A percentile compares a stretch with the other conserved stretches of the same genome.
These are phyloP conservation scores for Ogataea dorogensis DNA, from an alignment of 805 yeast genomes.

Conservation along the genomic window DNA sequence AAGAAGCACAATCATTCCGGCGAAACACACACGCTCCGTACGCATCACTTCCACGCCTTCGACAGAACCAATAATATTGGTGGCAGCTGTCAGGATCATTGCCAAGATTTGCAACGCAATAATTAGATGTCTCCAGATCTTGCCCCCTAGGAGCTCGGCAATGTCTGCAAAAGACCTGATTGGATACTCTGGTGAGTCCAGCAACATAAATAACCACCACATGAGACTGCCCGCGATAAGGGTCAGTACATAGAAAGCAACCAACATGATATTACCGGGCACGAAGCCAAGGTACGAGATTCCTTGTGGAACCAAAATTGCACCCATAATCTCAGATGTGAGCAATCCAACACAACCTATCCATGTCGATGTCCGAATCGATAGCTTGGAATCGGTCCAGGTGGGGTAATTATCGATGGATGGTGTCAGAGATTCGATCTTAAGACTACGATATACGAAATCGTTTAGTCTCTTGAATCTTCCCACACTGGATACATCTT, in stretches of 20 bases:
- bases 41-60: conserved; percentile 41
- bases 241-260: conserved; percentile 28
- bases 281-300: conserved; percentile 18
- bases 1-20: conserved; percentile 40
- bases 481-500: conserved; percentile 8
- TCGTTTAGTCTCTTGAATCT: conserved; percentile 11
- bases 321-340: conserved; percentile 27
- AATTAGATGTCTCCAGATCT: conserved; percentile 29
- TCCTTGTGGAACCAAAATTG: conserved; percentile 18
- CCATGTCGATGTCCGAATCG: conserved; percentile 22
- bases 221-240: conserved; percentile 41
- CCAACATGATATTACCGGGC: conserved; percentile 17
- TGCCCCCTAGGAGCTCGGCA: conserved; percentile 39
- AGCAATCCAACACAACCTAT: conserved; percentile 20
- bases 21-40: conserved; percentile 36
- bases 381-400: conserved; percentile 20
- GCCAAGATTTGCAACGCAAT: conserved; percentile 40
- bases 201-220: conserved; percentile 36
- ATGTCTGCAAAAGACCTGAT: conserved; percentile 42
- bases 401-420: conserved; percentile 12
- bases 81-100: conserved; percentile 42
- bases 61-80: conserved; percentile 38
- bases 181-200: conserved; percentile 44
- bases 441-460: conserved; percentile 6
- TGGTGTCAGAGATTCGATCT: conserved; percentile 10